Evolutionary conservation across 2,329 filamentous ascomycete species (phyloP), one percentile per base, ranked within the genome.

Genomic region (Lachnum nothofagi): DNA sequence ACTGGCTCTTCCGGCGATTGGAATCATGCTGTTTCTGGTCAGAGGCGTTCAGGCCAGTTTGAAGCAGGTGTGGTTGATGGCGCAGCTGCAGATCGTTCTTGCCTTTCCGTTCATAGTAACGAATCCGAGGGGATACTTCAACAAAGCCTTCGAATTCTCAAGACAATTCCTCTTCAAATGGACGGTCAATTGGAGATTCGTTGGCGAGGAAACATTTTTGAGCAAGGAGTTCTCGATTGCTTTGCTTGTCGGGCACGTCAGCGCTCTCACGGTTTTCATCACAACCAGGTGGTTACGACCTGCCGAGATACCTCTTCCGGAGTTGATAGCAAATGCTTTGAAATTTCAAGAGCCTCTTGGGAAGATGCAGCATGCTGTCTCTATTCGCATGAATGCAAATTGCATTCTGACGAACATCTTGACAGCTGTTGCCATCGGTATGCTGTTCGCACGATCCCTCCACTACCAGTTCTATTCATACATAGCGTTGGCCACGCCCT

Each of bases 151-250:
- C 65, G 90, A 98, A 70, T 77, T 98, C 50, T 90, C 87, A 40
- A 79, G 93, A 46, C 82, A 88, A 60, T 98, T 98, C 70, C 77
- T 95, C 61, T 97, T 91, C 75, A 90, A 91, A 70, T 98, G 93
- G 93, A 98, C 93, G 0, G 93, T 98, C 58, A 98, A 98, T 68
- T 98, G 93, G 93, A 83, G 91, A 46, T 97, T 97, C 66, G 70
- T 96, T n/a, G 84, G 86, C 14, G 90, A 96, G 68, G 79, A 86
- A 5, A 68, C 72, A 0, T 98, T 98, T 61, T 76, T 94, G 40
- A 85, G 82, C n/a, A 75, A 67, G 49, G 64, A 69, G 2, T 87
- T 88, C 60, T 78, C 83, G 14, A 58, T 76, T 10, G 65, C 68
- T 19, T 68, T 88, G 42, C 67, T 88, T 16, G 69, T 68, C 16